These are phyloP conservation scores for Chenopodium album DNA, from an alignment of 148 eudicot species.

Conservation along the genomic window DNA sequence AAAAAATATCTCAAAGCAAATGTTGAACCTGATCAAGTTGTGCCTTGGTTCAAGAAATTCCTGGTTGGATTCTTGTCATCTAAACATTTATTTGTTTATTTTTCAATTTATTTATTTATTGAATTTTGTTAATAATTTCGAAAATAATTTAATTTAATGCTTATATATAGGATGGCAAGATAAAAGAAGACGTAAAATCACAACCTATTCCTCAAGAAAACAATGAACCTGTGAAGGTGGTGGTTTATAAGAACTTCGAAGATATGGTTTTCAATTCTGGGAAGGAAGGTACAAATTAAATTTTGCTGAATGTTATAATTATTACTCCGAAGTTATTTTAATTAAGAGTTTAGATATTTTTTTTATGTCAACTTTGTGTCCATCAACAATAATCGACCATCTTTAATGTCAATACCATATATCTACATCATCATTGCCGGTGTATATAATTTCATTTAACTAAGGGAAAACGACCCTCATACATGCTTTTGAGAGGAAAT, in stretches of 20 bases:
- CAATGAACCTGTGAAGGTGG: conserved; percentile 47
- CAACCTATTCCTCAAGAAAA: conserved; percentile 41
- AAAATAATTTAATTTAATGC: background rate
- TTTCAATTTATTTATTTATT: too few relatives aligned
- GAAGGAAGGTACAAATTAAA: conserved; percentile 29
- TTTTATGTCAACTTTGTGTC: too few relatives aligned
- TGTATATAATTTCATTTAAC: too few relatives aligned
- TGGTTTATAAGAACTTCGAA: conserved; percentile 33
- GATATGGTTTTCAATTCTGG: conserved; percentile 42
- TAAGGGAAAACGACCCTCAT: too few relatives aligned
- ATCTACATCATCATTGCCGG: too few relatives aligned
- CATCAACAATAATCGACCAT: too few relatives aligned
- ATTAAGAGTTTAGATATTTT: too few relatives aligned
- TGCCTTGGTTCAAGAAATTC: conserved; percentile 41
- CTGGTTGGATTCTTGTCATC: conserved; percentile 22
- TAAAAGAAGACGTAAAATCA: conserved; percentile 31
- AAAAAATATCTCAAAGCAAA: conserved; percentile 35
- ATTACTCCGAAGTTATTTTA: too few relatives aligned
- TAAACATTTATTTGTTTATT: background rate
- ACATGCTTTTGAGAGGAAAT: too few relatives aligned
- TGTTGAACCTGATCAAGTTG: conserved; percentile 33
- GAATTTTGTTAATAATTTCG: background rate
- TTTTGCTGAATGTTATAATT: too few relatives aligned
- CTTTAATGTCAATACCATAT: too few relatives aligned
- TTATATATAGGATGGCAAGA: conserved; percentile 33